Base-by-base conservation (phyloP, 2,329 filamentous ascomycete species). In the Moelleriella libera region DNA sequence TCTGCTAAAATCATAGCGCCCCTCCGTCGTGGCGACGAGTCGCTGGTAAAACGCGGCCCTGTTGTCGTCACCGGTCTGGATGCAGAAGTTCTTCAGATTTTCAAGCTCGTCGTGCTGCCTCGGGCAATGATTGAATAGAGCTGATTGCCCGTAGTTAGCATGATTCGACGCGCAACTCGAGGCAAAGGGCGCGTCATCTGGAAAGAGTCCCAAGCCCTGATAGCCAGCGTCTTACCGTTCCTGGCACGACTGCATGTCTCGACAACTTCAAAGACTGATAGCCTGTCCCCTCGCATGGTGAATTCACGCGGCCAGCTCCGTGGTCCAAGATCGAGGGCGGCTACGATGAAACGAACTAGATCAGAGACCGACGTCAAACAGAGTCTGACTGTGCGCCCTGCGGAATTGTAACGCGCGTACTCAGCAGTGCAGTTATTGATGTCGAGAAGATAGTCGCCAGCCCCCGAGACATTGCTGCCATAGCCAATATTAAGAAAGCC, bases 311-410 rank as follows among this genome's bases (percentile, higher is more conserved):
- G 82, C 85, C 85, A 89, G 14, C 61, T 69, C 6, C 68, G 64
- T 6, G 70, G 67, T 0, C 71, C 74, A 41, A 86, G 62, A 43
- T 85, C 80, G 31, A 86, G 61, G 11, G 85, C 77, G n/a, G 79
- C 76, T 9, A 81, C 80, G 7, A 88, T 68, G 54, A 84, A 87
- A n/a, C 73, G 71, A 29, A 75, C 84, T 5, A 87, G 75, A 55
- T 89, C 85, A 52, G 77, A 69, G 12, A 80, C 75, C 5, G 82
- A 82, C 2, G 82, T 88, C 67, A 88, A 67, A 53, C 76, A 82
- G 5, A 88, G 63, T 6, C 66, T 70, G n/a, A 75, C 71, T 0
- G 68, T 63, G 30, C 70, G 64, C 0, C 74, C 74, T 4, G 68
- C 62, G 1, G 64, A 55, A 49, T 75, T 74, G n/a, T 66, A 69